These are phyloP conservation scores for Phaseolus lunatus DNA, from an alignment of 306 rosid species.

Conservation along the genomic window DNA sequence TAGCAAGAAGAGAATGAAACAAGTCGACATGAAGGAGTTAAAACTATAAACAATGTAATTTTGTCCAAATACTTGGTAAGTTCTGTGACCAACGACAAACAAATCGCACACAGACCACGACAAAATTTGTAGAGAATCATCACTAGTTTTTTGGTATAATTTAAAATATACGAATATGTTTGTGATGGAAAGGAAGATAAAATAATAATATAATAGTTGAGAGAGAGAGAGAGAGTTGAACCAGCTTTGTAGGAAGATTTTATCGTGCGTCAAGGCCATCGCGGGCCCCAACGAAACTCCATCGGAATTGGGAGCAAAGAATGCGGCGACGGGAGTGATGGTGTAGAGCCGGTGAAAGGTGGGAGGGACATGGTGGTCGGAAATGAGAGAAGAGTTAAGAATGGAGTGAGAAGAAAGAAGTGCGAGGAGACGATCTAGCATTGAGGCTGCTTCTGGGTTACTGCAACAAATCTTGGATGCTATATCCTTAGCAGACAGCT, in stretches of 20 bases:
- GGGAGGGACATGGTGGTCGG: constrained; percentile 6
- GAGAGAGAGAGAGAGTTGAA: constrained; percentile 6
- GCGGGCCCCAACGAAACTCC: constrained; percentile 56
- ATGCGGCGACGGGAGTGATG: constrained; percentile 48
- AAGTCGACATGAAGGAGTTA: no score
- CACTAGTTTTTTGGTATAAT: no score
- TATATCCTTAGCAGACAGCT: constrained; percentile 53
- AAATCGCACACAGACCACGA: no score
- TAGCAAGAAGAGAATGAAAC: no score
- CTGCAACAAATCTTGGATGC: constrained; percentile 44
- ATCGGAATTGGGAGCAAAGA: constrained; percentile 47
- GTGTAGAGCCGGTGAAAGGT: constrained; percentile 45
- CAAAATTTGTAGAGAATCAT: no score
- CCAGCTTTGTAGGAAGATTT: constrained; percentile 55
- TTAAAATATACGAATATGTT: neutral
- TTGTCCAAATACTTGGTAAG: no score
- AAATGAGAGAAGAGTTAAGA: constrained; percentile 39
- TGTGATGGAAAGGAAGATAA: neutral
- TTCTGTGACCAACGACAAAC: no score
- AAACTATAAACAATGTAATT: no score
- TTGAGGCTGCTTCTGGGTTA: constrained; percentile 52
- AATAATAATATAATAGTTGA: no score
- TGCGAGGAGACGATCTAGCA: constrained; percentile 67
- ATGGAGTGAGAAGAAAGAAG: constrained; percentile 57
- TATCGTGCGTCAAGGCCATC: constrained; percentile 38